Conservation (phyloP, 371 early-diverging fungal species). For the Mortierella sp. region DNA sequence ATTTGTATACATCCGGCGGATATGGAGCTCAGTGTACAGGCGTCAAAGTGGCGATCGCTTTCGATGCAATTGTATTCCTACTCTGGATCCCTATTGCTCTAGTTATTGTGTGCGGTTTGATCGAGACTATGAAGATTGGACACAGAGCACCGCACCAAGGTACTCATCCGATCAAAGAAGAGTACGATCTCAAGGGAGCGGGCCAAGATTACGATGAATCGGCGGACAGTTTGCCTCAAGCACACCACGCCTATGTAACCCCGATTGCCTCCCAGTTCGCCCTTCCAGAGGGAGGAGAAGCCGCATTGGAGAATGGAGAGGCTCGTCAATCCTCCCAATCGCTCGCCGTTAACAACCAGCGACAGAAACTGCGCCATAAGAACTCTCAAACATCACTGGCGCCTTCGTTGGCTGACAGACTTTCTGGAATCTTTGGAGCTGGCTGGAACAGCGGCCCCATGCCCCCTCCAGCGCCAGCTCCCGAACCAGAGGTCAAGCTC, state of each 20-base stretch:
- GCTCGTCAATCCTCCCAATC: constrained; percentile 15
- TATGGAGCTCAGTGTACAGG: constrained; percentile 39
- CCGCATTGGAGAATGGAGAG: constrained; percentile 6
- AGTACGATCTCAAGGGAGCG: constrained; percentile 33
- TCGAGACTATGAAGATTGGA: constrained; percentile 48
- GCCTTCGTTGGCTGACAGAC: constrained; percentile 19
- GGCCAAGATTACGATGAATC: neutral
- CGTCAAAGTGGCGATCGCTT: constrained; percentile 36
- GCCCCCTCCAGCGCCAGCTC: constrained; percentile 29
- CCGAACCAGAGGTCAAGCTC: neutral
- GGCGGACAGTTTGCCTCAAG: constrained; percentile 7
- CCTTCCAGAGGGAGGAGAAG: neutral
- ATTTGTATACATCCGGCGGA: constrained; percentile 10
- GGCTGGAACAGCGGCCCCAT: constrained; percentile 47
- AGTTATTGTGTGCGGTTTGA: constrained; percentile 45
- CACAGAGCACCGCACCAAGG: constrained; percentile 19
- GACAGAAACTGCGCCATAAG: constrained; percentile 21
- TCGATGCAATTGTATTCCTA: constrained; percentile 44
- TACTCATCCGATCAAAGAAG: constrained; percentile 23
- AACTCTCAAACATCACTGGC: constrained; percentile 23
- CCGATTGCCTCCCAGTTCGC: constrained; percentile 45
- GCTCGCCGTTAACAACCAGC: constrained; percentile 14
- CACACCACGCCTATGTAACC: constrained; percentile 28
- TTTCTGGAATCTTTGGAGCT: constrained; percentile 38
- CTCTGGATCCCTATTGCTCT: constrained; percentile 44